These are phyloP conservation scores for Aspergillus luchuensis DNA, from an alignment of 2,329 filamentous ascomycete species.

Conservation along the genomic window DNA sequence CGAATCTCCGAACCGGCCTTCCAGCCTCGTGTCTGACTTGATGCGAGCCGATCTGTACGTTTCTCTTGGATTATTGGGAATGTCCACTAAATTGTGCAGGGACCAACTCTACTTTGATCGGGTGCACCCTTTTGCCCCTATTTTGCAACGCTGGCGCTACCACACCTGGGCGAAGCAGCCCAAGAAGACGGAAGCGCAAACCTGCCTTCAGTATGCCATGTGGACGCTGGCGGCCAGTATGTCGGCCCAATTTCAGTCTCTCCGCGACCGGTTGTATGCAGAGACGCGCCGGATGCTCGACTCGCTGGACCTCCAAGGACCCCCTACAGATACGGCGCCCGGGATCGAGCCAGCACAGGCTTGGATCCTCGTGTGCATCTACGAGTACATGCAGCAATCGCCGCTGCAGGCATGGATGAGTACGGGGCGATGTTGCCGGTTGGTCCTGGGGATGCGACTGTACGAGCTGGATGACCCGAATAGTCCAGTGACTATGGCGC, in stretches of 20 bases:
- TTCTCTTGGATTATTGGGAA: too few relatives aligned
- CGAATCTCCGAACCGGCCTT: constrained; percentile 6
- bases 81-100: constrained; percentile 16
- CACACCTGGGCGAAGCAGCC: constrained; percentile 28
- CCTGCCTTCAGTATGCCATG: constrained; percentile 40
- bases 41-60: constrained; percentile 26
- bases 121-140: constrained; percentile 31
- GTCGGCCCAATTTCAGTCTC: constrained; percentile 35
- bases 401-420: constrained; percentile 42
- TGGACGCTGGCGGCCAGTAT: constrained; percentile 39
- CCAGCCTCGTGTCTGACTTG: constrained; percentile 19
- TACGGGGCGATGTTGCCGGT: constrained; percentile 39
- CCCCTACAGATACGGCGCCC: constrained; percentile 8
- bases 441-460: constrained; percentile 40
- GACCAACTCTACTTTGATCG: constrained; percentile 37
- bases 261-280: constrained; percentile 30
- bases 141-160: constrained; percentile 33
- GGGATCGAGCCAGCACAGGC: constrained; percentile 40
- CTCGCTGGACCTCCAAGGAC: constrained; percentile 15
- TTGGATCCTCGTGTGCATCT: constrained; percentile 41
- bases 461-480: constrained; percentile 38
- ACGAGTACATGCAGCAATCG: constrained; percentile 40
- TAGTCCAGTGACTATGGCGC: constrained; percentile 16
- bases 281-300: constrained; percentile 31
- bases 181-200: constrained; percentile 20